These are phyloP conservation scores for Strobilomyces dryophilus DNA, from an alignment of 768 basidiomycete species.

Conservation along the genomic window DNA sequence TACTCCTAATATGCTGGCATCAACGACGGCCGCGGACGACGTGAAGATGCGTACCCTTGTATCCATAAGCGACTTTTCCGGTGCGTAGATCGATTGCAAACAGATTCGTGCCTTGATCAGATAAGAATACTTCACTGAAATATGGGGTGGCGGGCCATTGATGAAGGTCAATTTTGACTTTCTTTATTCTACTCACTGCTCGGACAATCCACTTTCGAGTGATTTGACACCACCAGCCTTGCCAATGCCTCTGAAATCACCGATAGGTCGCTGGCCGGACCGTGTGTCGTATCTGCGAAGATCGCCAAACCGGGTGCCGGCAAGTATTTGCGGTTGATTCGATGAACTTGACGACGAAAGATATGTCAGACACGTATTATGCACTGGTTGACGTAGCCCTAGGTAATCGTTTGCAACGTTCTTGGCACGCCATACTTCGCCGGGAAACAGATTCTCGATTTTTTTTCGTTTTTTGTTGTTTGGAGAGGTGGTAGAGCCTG, in stretches of 20 bases:
- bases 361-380: conserved; percentile 66
- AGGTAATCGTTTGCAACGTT: conserved; percentile 80
- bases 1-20: conserved; percentile 43
- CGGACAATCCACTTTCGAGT: conserved; percentile 54
- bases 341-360: conserved; percentile 38
- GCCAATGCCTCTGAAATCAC: conserved; percentile 57
- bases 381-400: conserved; percentile 72
- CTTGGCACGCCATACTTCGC: conserved; percentile 81
- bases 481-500: conserved; percentile 15
- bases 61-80: conserved; percentile 59
- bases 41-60: conserved; percentile 47
- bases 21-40: background rate
- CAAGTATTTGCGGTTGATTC: conserved; percentile 47
- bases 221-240: conserved; percentile 59
- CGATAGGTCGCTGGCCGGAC: conserved; percentile 60
- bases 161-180: background rate
- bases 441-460: conserved; percentile 54
- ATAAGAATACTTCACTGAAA: conserved; percentile 62
- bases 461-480: conserved; percentile 51
- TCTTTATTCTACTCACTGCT: conserved; percentile 51
- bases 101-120: conserved; percentile 62
- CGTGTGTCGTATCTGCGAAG: conserved; percentile 77
- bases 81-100: conserved; percentile 67
- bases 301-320: conserved; percentile 74
- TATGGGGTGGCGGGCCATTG: background rate